These are phyloP conservation scores for Lepidium didymum DNA, from an alignment of 345 rosid genomes.

Conservation along the genomic window DNA sequence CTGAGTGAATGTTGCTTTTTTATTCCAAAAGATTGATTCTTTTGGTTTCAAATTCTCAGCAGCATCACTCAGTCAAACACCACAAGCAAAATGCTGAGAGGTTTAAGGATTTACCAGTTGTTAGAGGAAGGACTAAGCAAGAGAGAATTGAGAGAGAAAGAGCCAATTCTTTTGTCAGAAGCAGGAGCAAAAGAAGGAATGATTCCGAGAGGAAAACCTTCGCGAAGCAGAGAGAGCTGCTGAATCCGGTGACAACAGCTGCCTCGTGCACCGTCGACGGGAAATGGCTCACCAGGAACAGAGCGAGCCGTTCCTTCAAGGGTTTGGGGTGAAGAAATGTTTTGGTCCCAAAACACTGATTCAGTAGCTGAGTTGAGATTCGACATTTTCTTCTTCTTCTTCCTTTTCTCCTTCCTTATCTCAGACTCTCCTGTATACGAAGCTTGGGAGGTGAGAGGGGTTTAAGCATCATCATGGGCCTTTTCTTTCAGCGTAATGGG, in stretches of 20 bases:
- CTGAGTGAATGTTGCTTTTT: background rate
- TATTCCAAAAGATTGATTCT: background rate
- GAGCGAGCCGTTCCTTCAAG: slow-evolving; percentile 62
- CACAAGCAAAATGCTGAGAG: background rate
- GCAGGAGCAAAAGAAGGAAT: slow-evolving; percentile 61
- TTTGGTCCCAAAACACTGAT: slow-evolving; percentile 74
- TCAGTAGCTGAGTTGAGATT: slow-evolving; percentile 70
- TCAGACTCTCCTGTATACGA: background rate
- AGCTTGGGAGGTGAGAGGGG: background rate
- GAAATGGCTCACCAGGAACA: slow-evolving; percentile 71
- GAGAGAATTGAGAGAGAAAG: slow-evolving; percentile 66
- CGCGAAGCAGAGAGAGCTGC: slow-evolving; percentile 62
- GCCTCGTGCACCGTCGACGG: slow-evolving; percentile 58
- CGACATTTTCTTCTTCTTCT: slow-evolving; percentile 45
- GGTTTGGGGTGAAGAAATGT: slow-evolving; percentile 52
- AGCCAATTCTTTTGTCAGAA: slow-evolving; percentile 44
- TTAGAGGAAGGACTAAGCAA: slow-evolving; percentile 46
- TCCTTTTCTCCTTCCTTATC: slow-evolving; percentile 26
- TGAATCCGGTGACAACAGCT: slow-evolving; percentile 75
- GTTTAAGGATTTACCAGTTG: slow-evolving; percentile 41
- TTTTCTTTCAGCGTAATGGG: background rate
- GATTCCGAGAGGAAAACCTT: slow-evolving; percentile 75
- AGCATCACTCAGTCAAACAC: background rate
- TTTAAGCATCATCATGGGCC: slow-evolving; percentile 22
- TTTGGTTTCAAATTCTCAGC: background rate